phyloP scores from a whole-genome alignment of 768 basidiomycete genomes.

The Suillus brevipes region DNA sequence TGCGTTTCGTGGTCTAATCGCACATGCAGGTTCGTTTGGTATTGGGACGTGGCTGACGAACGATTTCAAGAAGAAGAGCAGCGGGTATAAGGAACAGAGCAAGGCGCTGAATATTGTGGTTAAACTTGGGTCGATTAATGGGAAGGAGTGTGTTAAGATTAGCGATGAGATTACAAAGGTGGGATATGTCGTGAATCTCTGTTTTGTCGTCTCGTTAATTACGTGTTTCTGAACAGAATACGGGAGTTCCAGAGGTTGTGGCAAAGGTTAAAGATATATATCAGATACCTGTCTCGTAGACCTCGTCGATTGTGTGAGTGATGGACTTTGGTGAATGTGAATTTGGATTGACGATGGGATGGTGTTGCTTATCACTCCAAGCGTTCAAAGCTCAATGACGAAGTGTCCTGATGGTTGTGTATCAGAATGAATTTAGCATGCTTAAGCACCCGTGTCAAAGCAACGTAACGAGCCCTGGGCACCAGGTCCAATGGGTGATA shows the following conservation, averaged over 20 bases:
- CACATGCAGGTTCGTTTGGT: constrained; percentile 73
- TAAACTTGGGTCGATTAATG: constrained; percentile 78
- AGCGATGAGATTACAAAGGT: constrained; percentile 91
- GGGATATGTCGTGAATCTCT: background rate
- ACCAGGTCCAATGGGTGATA: constrained; percentile 53
- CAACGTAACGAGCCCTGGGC: constrained; percentile 38
- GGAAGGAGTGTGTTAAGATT: constrained; percentile 83
- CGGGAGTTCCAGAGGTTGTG: constrained; percentile 56
- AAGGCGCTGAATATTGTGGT: constrained; percentile 94
- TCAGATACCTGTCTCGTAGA: background rate
- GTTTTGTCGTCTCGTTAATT: background rate
- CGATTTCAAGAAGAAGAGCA: constrained; percentile 62
- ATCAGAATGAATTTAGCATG: background rate
- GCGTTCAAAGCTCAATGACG: background rate
- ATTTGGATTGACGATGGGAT: constrained; percentile 12
- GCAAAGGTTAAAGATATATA: constrained; percentile 11
- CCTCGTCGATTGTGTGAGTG: background rate
- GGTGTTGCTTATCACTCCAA: background rate
- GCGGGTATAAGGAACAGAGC: constrained; percentile 56
- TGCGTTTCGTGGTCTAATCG: background rate
- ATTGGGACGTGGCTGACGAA: constrained; percentile 94
- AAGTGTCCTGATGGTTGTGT: background rate
- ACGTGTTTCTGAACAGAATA: constrained; percentile 47
- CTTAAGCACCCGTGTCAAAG: background rate
- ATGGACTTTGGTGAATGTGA: constrained; percentile 46